phyloP scores from a whole-genome alignment of 768 basidiomycete genomes.

The Flagelloscypha sp. region DNA sequence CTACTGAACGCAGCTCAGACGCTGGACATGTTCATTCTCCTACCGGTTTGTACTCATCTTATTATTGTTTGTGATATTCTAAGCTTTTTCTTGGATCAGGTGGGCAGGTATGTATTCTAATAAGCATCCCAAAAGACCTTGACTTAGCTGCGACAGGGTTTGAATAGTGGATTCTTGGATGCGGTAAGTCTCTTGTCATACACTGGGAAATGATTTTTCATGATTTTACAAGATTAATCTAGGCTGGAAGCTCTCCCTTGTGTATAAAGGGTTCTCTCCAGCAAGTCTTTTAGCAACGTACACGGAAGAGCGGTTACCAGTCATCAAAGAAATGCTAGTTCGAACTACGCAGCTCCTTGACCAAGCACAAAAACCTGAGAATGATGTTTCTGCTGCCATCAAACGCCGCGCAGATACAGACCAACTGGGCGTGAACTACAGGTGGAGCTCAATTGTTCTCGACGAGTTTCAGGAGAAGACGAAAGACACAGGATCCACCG shows the following conservation, averaged over 20 bases:
- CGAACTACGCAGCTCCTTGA: slow-evolving; percentile 14
- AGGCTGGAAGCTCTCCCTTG: slow-evolving; percentile 22
- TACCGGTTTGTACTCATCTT: slow-evolving; percentile 11
- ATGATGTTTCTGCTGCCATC: no score
- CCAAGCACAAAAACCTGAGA: slow-evolving; percentile 9
- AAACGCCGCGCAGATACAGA: slow-evolving; percentile 18
- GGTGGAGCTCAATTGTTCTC: slow-evolving; percentile 25
- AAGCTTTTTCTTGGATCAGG: slow-evolving; percentile 11
- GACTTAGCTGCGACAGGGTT: slow-evolving; percentile 24
- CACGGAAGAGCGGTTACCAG: slow-evolving; percentile 19
- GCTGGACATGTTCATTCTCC: slow-evolving; percentile 20
- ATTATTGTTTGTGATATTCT: background rate
- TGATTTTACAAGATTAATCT: slow-evolving; percentile 19
- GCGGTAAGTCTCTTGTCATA: slow-evolving; percentile 18
- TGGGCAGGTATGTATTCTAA: no score
- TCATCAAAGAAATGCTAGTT: slow-evolving; percentile 21
- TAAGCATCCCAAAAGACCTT: no score
- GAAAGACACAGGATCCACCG: no score
- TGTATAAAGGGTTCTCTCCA: slow-evolving; percentile 11
- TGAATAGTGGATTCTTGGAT: slow-evolving; percentile 32
- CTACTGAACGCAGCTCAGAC: slow-evolving; percentile 8
- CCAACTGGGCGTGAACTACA: slow-evolving; percentile 27
- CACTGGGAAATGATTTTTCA: background rate
- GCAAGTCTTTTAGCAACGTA: slow-evolving; percentile 18
- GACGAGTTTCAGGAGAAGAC: no score